Base-by-base conservation (phyloP, 495 filamentous ascomycete species). In the Physcia stellaris region DNA sequence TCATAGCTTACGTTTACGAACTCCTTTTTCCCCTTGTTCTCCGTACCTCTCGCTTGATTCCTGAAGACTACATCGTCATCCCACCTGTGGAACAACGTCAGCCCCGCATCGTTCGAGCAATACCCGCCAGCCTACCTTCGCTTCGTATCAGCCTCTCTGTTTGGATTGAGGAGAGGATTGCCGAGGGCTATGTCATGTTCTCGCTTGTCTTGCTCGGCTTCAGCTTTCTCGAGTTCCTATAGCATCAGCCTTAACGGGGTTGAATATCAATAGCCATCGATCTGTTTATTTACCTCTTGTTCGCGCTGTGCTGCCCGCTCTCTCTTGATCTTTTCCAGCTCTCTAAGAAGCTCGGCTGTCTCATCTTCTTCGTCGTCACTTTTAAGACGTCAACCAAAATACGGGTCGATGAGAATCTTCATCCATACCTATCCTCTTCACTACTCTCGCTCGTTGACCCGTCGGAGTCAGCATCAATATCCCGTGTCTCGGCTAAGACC, bases 1-100 rank as follows among this genome's bases (percentile, higher is more conserved):
- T 13, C 29, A 16, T 23, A 26, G 24, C 60, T 75, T 61, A 85
- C 80, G 52, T 98, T 98, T 54, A 98, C 84, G 67, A 96, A 98
- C 61, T 94, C 86, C 61, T 86, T 92, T 63, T 87, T 86, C 33
- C 70, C 67, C 61, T 80, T 85, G 39, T 93, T 86, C 51, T 94
- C 90, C 7, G 86, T 94, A 3, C 90, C 90, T 32, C 92, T 73
- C 23, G 87, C 90, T 59, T 96, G 90, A 59, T 98, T 98, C 66
- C 93, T 94, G 63, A 98, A 98, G 13, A 98, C 86, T n/a, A 98
- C 90, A 63, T 98, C 90, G 44, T 98, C 90, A 48, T 98, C 90
- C 90, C 90, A 98, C 52, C 86, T 73, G 18, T 54, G 52, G 48
- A 56, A 56, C n/a, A 29, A 55, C 49, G 43, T 67, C 64, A 58